Percentiles rank a stretch among this genome's conserved stretches.
Conservation (phyloP, 257 asterid genomes). For the Solanum medicagineum region DNA sequence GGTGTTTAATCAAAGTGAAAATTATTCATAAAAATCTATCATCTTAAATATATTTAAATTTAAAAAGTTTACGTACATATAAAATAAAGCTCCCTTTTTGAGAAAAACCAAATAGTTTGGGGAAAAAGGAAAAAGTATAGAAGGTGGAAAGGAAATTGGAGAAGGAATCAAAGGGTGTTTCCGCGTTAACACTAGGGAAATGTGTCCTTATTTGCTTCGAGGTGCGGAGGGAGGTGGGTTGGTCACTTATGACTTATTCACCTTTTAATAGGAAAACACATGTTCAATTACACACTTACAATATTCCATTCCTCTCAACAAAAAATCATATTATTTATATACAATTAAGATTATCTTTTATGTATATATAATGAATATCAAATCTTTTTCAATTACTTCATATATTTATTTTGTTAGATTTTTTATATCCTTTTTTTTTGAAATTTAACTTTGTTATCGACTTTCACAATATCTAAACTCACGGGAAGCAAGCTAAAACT, state of each 20-base stretch:
- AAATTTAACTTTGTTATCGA: too few relatives aligned
- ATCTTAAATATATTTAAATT: background rate
- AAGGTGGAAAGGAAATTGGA: slow-evolving; percentile 6
- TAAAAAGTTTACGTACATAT: background rate
- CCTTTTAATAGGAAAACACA: background rate
- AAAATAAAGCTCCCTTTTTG: background rate
- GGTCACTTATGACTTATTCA: background rate
- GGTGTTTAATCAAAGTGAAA: background rate
- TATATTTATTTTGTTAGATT: too few relatives aligned
- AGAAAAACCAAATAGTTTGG: background rate
- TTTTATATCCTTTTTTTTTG: too few relatives aligned
- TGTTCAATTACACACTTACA: background rate
- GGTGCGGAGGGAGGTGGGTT: background rate
- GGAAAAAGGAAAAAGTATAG: background rate
- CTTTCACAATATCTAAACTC: background rate
- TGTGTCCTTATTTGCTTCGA: background rate
- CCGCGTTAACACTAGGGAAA: background rate
- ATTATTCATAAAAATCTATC: background rate
- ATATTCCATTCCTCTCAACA: too few relatives aligned
- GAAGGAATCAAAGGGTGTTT: background rate
- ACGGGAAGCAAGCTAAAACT: fast-evolving
- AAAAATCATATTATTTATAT: too few relatives aligned
- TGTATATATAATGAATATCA: too few relatives aligned
- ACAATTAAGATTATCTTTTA: too few relatives aligned
- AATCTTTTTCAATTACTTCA: fast-evolving